Percentiles rank a stretch among this genome's conserved stretches.
phyloP scores from a whole-genome alignment of 1,139 yeast species.

The Maudiozyma humilis region DNA sequence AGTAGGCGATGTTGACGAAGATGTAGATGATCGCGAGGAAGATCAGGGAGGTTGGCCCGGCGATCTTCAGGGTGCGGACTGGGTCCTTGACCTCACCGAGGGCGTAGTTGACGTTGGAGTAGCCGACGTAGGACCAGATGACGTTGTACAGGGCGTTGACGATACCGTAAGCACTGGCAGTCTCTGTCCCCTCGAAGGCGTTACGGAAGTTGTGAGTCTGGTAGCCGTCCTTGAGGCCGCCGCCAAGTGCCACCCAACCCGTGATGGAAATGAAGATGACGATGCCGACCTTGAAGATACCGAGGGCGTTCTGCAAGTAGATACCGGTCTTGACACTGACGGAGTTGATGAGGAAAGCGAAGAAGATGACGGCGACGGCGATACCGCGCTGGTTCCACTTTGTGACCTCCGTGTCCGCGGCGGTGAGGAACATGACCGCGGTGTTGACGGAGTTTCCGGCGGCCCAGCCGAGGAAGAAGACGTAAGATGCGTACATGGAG shows the following conservation, averaged over 20 bases:
- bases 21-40: conserved; percentile 55
- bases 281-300: conserved; percentile 62
- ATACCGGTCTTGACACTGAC: conserved; percentile 58
- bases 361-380: conserved; percentile 66
- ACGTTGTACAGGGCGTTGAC: conserved; percentile 73
- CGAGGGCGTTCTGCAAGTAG: conserved; percentile 58
- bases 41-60: conserved; percentile 64
- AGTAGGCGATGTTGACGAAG: conserved; percentile 62
- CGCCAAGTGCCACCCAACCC: conserved; percentile 78
- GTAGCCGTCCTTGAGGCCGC: conserved; percentile 47
- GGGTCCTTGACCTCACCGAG: conserved; percentile 72
- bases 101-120: conserved; percentile 74
- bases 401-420: conserved; percentile 60
- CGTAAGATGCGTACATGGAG: conserved; percentile 69
- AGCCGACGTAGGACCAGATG: conserved; percentile 73
- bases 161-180: conserved; percentile 66
- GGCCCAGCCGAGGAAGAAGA: conserved; percentile 77
- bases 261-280: conserved; percentile 61
- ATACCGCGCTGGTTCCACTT: conserved; percentile 72
- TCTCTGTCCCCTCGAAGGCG: conserved; percentile 48
- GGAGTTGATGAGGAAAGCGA: conserved; percentile 60
- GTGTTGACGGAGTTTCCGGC: conserved; percentile 44
- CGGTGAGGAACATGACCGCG: conserved; percentile 42
- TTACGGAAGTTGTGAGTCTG: conserved; percentile 53
- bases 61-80: conserved; percentile 54